Evolutionary conservation across 257 asterid species (phyloP).

Genomic region (Nicotiana tabacum): DNA sequence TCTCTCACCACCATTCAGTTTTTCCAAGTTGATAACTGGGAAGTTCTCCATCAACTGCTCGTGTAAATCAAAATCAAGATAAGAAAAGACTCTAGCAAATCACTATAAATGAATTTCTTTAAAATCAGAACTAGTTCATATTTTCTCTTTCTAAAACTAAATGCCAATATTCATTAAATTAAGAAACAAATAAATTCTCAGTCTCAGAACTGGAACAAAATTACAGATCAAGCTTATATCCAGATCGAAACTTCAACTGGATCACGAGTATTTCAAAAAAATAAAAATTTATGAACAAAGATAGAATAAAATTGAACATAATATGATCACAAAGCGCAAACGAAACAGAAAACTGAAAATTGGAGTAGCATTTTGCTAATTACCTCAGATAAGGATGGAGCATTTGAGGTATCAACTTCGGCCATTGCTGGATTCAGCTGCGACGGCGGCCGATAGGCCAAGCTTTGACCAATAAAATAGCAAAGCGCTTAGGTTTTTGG

Average conservation of each 20-base stretch:
- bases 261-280: not conserved
- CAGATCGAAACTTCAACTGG: not conserved
- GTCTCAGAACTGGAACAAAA: not conserved
- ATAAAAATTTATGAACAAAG: not conserved
- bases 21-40: no score
- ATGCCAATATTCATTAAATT: not conserved
- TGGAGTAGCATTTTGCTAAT: not conserved
- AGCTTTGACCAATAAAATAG: not conserved
- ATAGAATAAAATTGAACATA: not conserved
- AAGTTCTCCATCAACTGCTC: not conserved
- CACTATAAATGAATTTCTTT: not conserved
- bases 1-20: no score
- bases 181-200: not conserved
- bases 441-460: constrained; percentile 3
- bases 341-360: not conserved
- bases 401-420: constrained; percentile 37
- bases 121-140: not conserved
- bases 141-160: not conserved
- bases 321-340: not conserved
- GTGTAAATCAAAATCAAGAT: not conserved
- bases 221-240: not conserved
- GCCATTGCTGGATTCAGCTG: constrained; percentile 39
- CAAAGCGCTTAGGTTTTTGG: constrained; percentile 1
- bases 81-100: not conserved
- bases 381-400: constrained; percentile 57